Evolutionary conservation across 2,329 filamentous ascomycete species (phyloP).

Genomic region (Zymoseptoria crescenta): DNA sequence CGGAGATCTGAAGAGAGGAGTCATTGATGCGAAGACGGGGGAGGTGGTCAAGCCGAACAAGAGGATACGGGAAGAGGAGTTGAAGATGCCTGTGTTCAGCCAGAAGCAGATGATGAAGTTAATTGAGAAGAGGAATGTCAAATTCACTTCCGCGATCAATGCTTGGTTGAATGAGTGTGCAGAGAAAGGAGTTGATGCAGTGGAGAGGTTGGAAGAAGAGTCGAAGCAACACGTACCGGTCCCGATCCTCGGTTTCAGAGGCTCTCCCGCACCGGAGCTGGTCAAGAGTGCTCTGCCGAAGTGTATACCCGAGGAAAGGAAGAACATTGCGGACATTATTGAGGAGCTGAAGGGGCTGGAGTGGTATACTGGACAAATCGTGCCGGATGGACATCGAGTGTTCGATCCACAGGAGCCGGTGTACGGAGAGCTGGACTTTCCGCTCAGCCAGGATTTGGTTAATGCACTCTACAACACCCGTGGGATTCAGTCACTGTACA

Average conservation of each 20-base stretch:
- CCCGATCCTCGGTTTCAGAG: conserved; percentile 41
- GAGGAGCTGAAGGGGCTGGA: conserved; percentile 70
- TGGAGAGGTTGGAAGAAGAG: conserved; percentile 54
- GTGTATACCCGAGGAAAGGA: conserved; percentile 70
- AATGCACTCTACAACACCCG: conserved; percentile 92
- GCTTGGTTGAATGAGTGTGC: conserved; percentile 68
- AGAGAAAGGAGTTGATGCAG: conserved; percentile 57
- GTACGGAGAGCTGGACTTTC: conserved; percentile 76
- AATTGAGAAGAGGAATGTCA: conserved; percentile 82
- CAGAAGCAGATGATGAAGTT: conserved; percentile 84
- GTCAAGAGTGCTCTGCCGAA: conserved; percentile 48
- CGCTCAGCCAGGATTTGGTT: conserved; percentile 83
- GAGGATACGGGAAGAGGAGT: conserved; percentile 64
- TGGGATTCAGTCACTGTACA: conserved; percentile 76
- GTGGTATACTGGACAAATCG: conserved; percentile 89
- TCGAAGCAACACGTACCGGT: conserved; percentile 56
- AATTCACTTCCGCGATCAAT: conserved; percentile 71
- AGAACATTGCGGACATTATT: conserved; percentile 75
- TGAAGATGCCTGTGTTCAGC: conserved; percentile 88
- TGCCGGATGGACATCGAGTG: conserved; percentile 83
- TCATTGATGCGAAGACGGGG: conserved; percentile 62
- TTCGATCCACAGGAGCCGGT: conserved; percentile 78
- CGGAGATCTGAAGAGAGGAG: conserved; percentile 78
- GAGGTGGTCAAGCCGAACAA: conserved; percentile 60
- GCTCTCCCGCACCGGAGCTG: conserved; percentile 35